These are phyloP conservation scores for Geotrichum macrosporum DNA, from an alignment of 1,139 yeast species.

Conservation along the genomic window DNA sequence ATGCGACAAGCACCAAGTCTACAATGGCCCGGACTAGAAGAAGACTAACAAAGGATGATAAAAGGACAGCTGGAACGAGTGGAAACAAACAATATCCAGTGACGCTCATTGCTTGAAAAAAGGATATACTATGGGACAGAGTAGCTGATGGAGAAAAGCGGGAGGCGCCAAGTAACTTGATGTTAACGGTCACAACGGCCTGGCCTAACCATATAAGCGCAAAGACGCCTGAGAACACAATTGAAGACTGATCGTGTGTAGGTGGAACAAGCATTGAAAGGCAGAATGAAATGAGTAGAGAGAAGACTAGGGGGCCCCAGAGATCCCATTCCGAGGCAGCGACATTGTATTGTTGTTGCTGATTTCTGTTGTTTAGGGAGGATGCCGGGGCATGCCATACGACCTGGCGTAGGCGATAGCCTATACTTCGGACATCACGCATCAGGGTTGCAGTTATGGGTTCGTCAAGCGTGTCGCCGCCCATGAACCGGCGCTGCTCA, in stretches of 20 bases:
- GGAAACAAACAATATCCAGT: constrained; percentile 82
- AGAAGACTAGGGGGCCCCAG: constrained; percentile 83
- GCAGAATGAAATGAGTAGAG: constrained; percentile 55
- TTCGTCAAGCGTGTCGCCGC: constrained; percentile 82
- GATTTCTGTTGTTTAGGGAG: constrained; percentile 18
- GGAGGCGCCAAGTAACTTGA: constrained; percentile 61
- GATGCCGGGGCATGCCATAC: constrained; percentile 55
- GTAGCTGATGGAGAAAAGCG: background rate
- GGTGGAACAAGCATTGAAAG: constrained; percentile 43
- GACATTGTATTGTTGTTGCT: constrained; percentile 1
- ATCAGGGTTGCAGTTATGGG: constrained; percentile 65
- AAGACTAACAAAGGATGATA: constrained; percentile 54
- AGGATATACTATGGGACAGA: constrained; percentile 49
- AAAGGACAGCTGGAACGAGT: constrained; percentile 56
- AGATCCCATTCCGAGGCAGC: constrained; percentile 19
- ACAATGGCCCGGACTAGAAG: constrained; percentile 53
- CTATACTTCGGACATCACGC: constrained; percentile 65
- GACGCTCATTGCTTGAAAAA: constrained; percentile 74
- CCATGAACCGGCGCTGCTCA: constrained; percentile 67
- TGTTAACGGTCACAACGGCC: constrained; percentile 55
- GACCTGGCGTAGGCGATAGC: constrained; percentile 58
- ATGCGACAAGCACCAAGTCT: constrained; percentile 51
- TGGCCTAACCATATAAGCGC: constrained; percentile 54
- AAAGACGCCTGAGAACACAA: constrained; percentile 61
- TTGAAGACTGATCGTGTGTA: constrained; percentile 37